Conservation (phyloP, 2,329 filamentous ascomycete species). For the Colletotrichum cordylinicola region DNA sequence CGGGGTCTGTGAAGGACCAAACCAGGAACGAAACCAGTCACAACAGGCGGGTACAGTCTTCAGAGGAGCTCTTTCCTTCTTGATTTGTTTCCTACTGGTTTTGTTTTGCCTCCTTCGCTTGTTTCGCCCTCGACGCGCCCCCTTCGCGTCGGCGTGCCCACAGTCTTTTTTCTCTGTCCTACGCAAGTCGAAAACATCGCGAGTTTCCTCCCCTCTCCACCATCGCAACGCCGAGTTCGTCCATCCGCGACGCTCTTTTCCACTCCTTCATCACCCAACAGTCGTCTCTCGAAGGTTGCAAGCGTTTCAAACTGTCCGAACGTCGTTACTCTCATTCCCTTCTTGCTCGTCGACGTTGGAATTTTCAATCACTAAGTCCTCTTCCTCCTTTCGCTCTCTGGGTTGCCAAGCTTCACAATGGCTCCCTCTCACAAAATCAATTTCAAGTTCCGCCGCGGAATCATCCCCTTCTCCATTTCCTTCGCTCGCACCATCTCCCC, state of each 20-base stretch:
- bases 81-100: neutral
- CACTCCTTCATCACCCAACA: no score
- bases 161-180: neutral
- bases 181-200: neutral
- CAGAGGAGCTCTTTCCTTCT: neutral
- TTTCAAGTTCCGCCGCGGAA: neutral
- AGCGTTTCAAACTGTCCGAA: neutral
- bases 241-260: neutral
- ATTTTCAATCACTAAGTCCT: neutral
- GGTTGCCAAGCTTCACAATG: neutral
- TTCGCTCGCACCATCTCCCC: neutral
- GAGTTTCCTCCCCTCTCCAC: neutral
- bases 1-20: neutral
- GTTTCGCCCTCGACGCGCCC: neutral
- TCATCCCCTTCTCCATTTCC: neutral
- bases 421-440: neutral
- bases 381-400: neutral
- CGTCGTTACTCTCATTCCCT: neutral
- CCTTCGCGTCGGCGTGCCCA: neutral
- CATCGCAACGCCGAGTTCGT: neutral
- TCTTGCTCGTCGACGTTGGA: neutral
- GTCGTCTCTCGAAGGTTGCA: neutral
- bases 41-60: neutral
- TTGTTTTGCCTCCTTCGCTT: neutral
- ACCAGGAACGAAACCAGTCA: neutral